Evolutionary conservation across 139 green algal genomes (phyloP).

Genomic region (Bryopsis sp.): DNA sequence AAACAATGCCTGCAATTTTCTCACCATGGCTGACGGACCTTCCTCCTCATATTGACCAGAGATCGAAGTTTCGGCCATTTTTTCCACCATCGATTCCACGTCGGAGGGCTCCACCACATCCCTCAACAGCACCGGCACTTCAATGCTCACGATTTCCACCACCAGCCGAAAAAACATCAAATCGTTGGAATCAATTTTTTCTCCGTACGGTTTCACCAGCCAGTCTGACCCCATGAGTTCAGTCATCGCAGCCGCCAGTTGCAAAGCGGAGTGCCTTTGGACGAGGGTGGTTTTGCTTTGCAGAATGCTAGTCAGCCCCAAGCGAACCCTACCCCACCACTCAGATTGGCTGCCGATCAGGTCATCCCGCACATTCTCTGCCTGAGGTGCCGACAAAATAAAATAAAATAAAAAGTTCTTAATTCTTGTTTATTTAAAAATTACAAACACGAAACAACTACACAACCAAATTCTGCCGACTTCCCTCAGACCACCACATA

Average conservation of each 20-base stretch:
- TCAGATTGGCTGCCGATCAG: not conserved
- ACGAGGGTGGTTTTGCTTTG: not conserved
- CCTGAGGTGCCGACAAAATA: not conserved
- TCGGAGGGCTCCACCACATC: too few relatives aligned
- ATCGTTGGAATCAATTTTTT: too few relatives aligned
- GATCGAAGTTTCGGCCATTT: too few relatives aligned
- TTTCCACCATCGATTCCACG: too few relatives aligned
- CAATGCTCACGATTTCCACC: too few relatives aligned
- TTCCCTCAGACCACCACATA: not conserved
- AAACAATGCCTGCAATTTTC: too few relatives aligned
- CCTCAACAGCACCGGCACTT: too few relatives aligned
- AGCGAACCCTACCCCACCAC: not conserved
- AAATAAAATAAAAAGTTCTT: not conserved
- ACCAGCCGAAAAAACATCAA: too few relatives aligned
- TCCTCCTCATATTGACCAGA: too few relatives aligned
- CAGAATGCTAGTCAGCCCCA: not conserved
- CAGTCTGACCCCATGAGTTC: not conserved
- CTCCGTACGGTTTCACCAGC: not conserved
- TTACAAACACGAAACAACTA: not conserved
- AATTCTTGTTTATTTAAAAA: not conserved
- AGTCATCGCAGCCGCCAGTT: not conserved
- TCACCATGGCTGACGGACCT: too few relatives aligned
- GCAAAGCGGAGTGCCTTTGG: not conserved
- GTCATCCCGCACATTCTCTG: not conserved
- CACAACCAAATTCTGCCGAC: not conserved